phyloP scores from a whole-genome alignment of 306 rosid genomes.

The Chamaecrista fasciculata region DNA sequence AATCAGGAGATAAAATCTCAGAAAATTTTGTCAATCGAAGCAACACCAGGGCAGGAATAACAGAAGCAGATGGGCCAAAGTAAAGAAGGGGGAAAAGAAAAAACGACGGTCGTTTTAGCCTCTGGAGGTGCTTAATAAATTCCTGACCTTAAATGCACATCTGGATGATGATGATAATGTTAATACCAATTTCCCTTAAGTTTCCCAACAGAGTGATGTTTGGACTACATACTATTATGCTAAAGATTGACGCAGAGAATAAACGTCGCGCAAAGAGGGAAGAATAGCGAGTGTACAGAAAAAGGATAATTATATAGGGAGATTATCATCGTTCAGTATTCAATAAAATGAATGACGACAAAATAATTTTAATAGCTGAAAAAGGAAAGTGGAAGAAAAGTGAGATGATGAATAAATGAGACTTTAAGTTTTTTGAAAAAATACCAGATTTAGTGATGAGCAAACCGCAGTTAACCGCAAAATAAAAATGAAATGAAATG shows the following conservation, averaged over 20 bases:
- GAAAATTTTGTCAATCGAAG: neutral
- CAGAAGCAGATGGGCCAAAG: neutral
- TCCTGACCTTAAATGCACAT: neutral
- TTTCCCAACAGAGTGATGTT: neutral
- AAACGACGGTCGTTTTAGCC: neutral
- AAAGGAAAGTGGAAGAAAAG: neutral
- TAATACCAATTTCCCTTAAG: neutral
- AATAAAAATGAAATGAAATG: neutral
- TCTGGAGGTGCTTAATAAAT: neutral
- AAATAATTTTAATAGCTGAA: neutral
- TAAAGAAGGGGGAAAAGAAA: too few relatives aligned
- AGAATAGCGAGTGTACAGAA: neutral
- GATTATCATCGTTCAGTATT: neutral
- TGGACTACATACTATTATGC: neutral
- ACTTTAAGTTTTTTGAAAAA: neutral
- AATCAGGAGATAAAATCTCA: neutral
- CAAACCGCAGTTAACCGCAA: neutral
- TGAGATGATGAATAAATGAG: neutral
- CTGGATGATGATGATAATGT: neutral
- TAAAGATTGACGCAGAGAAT: neutral
- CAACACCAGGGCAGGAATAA: neutral
- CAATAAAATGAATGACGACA: neutral
- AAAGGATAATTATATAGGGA: neutral
- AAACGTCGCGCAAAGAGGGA: neutral
- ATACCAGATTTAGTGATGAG: neutral